These are phyloP conservation scores for Drechmeria coniospora DNA, from an alignment of 2,329 filamentous ascomycete species.

Conservation along the genomic window DNA sequence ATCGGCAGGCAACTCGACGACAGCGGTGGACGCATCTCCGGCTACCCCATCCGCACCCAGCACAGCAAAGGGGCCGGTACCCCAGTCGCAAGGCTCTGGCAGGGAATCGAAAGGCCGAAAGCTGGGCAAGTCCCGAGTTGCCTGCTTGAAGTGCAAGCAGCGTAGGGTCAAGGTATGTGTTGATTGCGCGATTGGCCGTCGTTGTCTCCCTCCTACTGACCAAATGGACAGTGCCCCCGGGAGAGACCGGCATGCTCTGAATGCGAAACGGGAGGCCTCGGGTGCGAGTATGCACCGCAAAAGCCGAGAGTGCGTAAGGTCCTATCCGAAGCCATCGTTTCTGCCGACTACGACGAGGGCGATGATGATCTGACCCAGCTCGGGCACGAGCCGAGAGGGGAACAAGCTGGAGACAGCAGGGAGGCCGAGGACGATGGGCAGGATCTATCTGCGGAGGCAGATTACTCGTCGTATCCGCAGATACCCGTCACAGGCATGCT, in stretches of 20 bases:
- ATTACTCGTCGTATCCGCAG: constrained; percentile 12
- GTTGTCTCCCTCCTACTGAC: too few species aligned
- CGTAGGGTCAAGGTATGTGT: constrained; percentile 22
- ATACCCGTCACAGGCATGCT: constrained; percentile 14
- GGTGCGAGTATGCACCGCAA: constrained; percentile 24
- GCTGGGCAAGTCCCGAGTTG: constrained; percentile 14
- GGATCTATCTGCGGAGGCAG: neutral
- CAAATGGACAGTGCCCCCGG: constrained; percentile 21
- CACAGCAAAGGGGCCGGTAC: constrained; percentile 17
- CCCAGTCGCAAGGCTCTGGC: constrained; percentile 8
- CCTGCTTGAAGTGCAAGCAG: constrained; percentile 20
- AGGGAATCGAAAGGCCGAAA: constrained; percentile 8
- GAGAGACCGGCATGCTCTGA: constrained; percentile 23
- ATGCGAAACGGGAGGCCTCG: constrained; percentile 15
- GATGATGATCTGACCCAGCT: constrained; percentile 1
- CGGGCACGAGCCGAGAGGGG: constrained; percentile 6
- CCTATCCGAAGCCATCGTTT: constrained; percentile 8
- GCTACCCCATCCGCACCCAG: constrained; percentile 10
- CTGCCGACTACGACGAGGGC: constrained; percentile 6
- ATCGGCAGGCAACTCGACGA: constrained; percentile 10
- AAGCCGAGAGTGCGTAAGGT: constrained; percentile 11
- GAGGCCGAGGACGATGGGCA: constrained; percentile 4
- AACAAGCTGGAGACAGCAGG: constrained; percentile 5
- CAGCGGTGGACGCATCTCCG: constrained; percentile 8
- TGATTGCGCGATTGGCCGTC: too few species aligned